Evolutionary conservation across 208 protist genomes (phyloP), one percentile per base, ranked within the genome.

Genomic region (Acanthamoeba lenticulata): DNA sequence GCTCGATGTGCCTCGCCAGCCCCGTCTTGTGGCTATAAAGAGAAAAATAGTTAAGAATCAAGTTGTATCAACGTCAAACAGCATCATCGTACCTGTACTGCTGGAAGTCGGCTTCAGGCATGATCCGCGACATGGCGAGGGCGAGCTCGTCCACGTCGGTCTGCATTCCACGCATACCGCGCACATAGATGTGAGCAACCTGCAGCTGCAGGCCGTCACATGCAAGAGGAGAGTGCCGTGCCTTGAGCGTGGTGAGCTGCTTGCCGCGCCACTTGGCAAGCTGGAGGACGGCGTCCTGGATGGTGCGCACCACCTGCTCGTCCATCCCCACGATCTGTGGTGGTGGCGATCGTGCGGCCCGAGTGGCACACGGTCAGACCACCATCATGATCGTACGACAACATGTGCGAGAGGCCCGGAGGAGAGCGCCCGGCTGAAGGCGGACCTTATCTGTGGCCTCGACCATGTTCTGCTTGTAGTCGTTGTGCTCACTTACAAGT

Each of bases 21-120:
- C 65, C 65, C 11, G 65, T 74, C 65, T 74, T 74, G 34, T 40
- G 29, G 65, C 65, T 74, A 15, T 19, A 52, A 5, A 5, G 15
- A 52, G 45, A 5, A 52, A 52, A 15, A 15, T 52, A 52, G 45
- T 15, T 19, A 15, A 52, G 45, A 52, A 52, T 5, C 9, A 15
- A 15, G 45, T 5, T 5, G 45, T 5, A 52, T 5, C 5, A 52
- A 15, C 5, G 45, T 5, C 9, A 52, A 15, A 52, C 45, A n/a
- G n/a, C n/a, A n/a, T n/a, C n/a, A n/a, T n/a, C n/a, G 45, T 15
- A 52, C 45, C 45, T 52, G 65, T 74, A 74, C 65, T 74, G 65
- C 65, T 74, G 65, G 65, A 74, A 74, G 34, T 74, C 65, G 65
- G 65, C 65, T 29, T 74, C 65, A 27, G 65, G 65, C 65, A 74